phyloP scores from a whole-genome alignment of 768 basidiomycete genomes.

The Termitomyces sp. region DNA sequence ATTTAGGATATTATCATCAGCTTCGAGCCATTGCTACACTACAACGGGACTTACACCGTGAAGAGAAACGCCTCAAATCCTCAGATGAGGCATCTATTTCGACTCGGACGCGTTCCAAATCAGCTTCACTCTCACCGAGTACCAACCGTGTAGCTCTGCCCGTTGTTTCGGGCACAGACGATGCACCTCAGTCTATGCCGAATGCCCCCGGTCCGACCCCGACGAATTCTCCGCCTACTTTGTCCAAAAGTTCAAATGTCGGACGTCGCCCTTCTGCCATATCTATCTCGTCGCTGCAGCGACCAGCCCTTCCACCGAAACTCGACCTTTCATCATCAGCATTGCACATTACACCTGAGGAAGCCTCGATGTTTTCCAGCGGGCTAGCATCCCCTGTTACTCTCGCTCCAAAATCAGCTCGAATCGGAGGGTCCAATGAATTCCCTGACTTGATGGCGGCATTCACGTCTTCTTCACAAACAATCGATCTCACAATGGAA shows the following conservation, averaged over 20 bases:
- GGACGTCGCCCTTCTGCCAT: conserved; percentile 70
- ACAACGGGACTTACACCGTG: conserved; percentile 60
- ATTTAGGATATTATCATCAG: conserved; percentile 27
- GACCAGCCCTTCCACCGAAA: conserved; percentile 65
- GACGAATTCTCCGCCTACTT: conserved; percentile 28
- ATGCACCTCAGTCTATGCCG: conserved; percentile 2
- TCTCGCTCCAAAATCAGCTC: conserved; percentile 74
- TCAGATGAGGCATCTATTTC: conserved; percentile 26
- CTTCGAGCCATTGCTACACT: conserved; percentile 66
- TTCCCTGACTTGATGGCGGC: conserved; percentile 65
- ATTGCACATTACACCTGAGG: conserved; percentile 60
- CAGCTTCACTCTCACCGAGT: conserved; percentile 19
- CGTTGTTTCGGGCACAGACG: conserved; percentile 3
- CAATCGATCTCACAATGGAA: conserved; percentile 53
- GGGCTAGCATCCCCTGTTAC: conserved; percentile 75
- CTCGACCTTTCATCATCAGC: conserved; percentile 74
- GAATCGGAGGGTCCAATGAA: conserved; percentile 44
- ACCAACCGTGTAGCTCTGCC: conserved; percentile 14
- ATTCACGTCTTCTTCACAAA: conserved; percentile 33
- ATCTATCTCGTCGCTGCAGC: conserved; percentile 73
- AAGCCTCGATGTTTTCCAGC: conserved; percentile 49
- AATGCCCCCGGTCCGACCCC: conserved; percentile 19
- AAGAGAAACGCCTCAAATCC: conserved; percentile 48
- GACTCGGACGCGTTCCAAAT: conserved; percentile 18
- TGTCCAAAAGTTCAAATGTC: conserved; percentile 19